Evolutionary conservation across 2,329 filamentous ascomycete species (phyloP).

Genomic region (Arthrobotrys conoides): DNA sequence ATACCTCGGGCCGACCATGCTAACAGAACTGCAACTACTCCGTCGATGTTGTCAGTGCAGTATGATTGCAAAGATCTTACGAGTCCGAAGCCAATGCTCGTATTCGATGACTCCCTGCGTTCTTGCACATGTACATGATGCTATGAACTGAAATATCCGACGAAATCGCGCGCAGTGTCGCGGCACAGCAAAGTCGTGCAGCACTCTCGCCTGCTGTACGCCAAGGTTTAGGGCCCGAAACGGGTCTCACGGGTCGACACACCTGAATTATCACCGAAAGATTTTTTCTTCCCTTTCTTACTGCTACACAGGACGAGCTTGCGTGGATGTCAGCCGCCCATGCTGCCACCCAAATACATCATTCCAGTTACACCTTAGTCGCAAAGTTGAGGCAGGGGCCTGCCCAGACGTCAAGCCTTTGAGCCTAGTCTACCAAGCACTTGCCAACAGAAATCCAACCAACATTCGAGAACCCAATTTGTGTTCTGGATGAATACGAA

Average conservation of each 20-base stretch:
- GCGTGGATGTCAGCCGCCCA: constrained; percentile 15
- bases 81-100: neutral
- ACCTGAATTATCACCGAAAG: neutral
- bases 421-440: neutral
- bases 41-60: no score
- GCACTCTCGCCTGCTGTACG: neutral
- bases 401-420: neutral
- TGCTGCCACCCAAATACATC: neutral
- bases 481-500: constrained; percentile 1
- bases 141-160: neutral
- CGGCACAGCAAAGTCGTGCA: neutral
- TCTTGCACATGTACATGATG: neutral
- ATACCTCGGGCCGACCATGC: neutral
- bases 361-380: neutral
- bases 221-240: neutral
- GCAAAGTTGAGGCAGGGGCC: neutral
- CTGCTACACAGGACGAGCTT: neutral
- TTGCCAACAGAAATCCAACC: neutral
- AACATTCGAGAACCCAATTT: neutral
- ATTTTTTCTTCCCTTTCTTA: neutral
- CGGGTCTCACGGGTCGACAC: neutral
- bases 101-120: neutral
- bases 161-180: neutral
- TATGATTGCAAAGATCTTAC: constrained; percentile 1
- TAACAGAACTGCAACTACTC: no score